Evolutionary conservation across 1,139 yeast species (phyloP).

Genomic region (Suhomyces panamericanus): DNA sequence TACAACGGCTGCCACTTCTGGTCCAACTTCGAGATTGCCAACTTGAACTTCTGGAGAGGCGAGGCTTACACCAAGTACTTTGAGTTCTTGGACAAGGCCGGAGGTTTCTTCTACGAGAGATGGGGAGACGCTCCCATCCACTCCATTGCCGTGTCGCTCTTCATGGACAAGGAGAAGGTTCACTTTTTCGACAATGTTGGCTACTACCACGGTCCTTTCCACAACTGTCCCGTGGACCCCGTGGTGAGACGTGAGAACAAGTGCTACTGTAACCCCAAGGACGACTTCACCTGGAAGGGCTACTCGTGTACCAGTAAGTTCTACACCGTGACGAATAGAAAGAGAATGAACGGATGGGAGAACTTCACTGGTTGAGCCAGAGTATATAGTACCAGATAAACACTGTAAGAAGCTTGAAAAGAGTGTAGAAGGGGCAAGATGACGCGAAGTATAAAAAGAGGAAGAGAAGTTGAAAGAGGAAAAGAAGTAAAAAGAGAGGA

Average conservation of each 20-base stretch:
- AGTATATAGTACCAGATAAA: not conserved
- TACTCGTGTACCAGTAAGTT: constrained; percentile 82
- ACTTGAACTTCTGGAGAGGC: constrained; percentile 70
- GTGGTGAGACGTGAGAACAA: constrained; percentile 51
- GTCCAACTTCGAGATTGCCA: constrained; percentile 84
- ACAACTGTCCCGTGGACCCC: constrained; percentile 72
- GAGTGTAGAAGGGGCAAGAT: too few relatives aligned
- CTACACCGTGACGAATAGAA: constrained; percentile 59
- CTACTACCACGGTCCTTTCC: constrained; percentile 75
- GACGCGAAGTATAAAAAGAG: too few relatives aligned
- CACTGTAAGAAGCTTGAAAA: too few relatives aligned
- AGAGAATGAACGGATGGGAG: constrained; percentile 80
- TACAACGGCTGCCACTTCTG: constrained; percentile 86
- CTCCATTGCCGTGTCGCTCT: constrained; percentile 79
- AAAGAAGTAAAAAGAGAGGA: too few relatives aligned
- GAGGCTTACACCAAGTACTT: constrained; percentile 70
- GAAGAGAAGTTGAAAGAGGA: too few relatives aligned
- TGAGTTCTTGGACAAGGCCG: constrained; percentile 69
- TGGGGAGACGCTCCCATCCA: constrained; percentile 96
- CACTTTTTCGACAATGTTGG: constrained; percentile 86
- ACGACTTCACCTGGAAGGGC: constrained; percentile 84
- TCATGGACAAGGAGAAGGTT: constrained; percentile 62
- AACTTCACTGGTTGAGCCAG: constrained; percentile 35
- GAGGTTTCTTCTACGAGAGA: constrained; percentile 88
- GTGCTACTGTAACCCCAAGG: constrained; percentile 70